Conservation (phyloP, 768 basidiomycete genomes). For the Leccinum uliginosum region DNA sequence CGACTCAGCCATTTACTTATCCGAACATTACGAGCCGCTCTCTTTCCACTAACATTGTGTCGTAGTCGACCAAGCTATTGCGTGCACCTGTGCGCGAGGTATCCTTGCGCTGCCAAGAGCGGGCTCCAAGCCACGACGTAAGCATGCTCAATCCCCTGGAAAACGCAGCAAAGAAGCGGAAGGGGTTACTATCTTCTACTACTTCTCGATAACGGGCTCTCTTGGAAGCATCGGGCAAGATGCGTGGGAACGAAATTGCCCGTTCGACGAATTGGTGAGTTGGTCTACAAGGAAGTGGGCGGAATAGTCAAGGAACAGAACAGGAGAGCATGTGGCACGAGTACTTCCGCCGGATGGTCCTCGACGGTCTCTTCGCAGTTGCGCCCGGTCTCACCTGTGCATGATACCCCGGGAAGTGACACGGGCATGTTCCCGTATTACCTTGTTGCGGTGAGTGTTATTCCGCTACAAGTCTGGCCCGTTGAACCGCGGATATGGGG, state of each 20-base stretch:
- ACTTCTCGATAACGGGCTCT: neutral
- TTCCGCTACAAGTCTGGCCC: neutral
- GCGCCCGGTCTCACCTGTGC: neutral
- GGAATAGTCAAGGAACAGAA: neutral
- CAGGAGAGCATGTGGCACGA: neutral
- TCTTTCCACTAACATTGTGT: neutral
- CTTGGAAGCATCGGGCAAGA: neutral
- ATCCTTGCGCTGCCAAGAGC: neutral
- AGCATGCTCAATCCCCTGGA: neutral
- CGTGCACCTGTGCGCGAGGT: neutral
- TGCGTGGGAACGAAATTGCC: neutral
- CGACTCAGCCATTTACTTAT: conserved; percentile 1
- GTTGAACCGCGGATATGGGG: neutral
- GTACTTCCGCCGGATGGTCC: neutral
- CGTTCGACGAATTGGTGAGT: neutral
- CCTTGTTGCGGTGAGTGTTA: neutral
- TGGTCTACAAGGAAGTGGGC: neutral
- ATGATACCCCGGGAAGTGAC: neutral
- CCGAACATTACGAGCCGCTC: neutral
- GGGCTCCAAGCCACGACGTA: neutral
- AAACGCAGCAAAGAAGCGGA: neutral
- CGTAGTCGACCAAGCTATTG: neutral
- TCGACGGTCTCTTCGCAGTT: neutral
- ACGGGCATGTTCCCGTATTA: neutral
- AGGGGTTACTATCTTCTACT: neutral